These are phyloP conservation scores for Candida ponderosae DNA, from an alignment of 805 yeast species.

Conservation along the genomic window DNA sequence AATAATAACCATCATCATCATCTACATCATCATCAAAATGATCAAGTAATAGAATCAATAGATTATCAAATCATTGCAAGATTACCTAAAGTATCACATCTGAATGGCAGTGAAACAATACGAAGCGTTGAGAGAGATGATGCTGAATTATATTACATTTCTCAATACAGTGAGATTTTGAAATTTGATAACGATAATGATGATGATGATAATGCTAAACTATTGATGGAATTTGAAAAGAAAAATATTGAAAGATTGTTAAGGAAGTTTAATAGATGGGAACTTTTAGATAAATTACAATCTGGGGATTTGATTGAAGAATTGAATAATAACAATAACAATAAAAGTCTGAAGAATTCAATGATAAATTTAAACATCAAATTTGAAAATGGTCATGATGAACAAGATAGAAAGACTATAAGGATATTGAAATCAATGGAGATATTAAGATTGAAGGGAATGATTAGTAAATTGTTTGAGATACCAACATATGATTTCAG, in stretches of 20 bases:
- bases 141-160: conserved; percentile 62
- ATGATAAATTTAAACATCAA: conserved; percentile 2
- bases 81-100: conserved; percentile 24
- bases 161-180: conserved; percentile 27
- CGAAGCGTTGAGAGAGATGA: conserved; percentile 39
- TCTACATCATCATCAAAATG: too few relatives aligned
- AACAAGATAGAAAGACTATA: conserved; percentile 1
- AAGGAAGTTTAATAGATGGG: conserved; percentile 4
- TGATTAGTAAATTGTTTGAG: conserved; percentile 18
- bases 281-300: too few relatives aligned
- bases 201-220: conserved; percentile 18
- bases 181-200: conserved; percentile 3
- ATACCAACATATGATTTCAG: conserved; percentile 18
- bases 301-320: conserved; percentile 10
- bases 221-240: conserved; percentile 37
- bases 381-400: conserved; percentile 2
- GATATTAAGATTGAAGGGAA: conserved; percentile 26
- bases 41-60: neutral
- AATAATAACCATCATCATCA: too few relatives aligned
- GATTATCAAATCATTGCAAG: conserved; percentile 38
- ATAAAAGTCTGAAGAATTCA: neutral
- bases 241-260: conserved; percentile 19
- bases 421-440: conserved; percentile 22
- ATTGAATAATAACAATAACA: neutral
- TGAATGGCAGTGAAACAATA: conserved; percentile 53